Base-by-base conservation (phyloP, 148 eudicot genomes). In the Rhododendron williamsianum region DNA sequence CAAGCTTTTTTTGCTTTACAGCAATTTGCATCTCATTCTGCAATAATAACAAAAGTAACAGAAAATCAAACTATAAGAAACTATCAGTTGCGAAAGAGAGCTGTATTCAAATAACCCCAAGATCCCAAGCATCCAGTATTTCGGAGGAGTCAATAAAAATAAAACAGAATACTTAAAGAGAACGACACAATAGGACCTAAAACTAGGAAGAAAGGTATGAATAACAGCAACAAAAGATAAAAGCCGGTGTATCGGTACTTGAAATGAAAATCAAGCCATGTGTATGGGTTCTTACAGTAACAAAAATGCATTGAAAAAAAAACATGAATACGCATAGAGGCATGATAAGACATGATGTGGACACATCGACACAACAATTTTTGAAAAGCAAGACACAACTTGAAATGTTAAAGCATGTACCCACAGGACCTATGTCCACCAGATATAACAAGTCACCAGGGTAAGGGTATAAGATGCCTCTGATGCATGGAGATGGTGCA, bases 21-120 rank as follows among this genome's bases (percentile, higher is more conserved):
- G 99, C 89, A 71, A 82, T 93, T 85, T 92, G 92, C 98, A 97
- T 91, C 92, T 94, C 95, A 80, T 88, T 89, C 99, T 97, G 93
- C 86, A 86, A 38, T 71, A 71, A 69, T 25, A 69, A 69, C 12
- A 23, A 9, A 63, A 71, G 38, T 5, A 30, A 71, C 76, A 71
- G 36, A 71, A 30, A 71, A 71, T 33, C 76, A 30, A 71, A 71
- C 18, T 13, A 30, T 13, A n/a, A 67, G 33, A 10, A 67, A 82
- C 9, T 25, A 41, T n/a, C 23, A 6, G 76, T 65, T 82, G 36
- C 51, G 8, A 82, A 67, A 82, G 35, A 13, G 35, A 33, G 30
- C 82, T 30, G 7, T 4, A 43, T 85, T 35, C 65, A 79, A 41
- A 35, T 54, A 51, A 80, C 72, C 27, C 13, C 52, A 35, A 80